Conservation (phyloP, 139 green algal genomes). For the Picochlorum sp. region DNA sequence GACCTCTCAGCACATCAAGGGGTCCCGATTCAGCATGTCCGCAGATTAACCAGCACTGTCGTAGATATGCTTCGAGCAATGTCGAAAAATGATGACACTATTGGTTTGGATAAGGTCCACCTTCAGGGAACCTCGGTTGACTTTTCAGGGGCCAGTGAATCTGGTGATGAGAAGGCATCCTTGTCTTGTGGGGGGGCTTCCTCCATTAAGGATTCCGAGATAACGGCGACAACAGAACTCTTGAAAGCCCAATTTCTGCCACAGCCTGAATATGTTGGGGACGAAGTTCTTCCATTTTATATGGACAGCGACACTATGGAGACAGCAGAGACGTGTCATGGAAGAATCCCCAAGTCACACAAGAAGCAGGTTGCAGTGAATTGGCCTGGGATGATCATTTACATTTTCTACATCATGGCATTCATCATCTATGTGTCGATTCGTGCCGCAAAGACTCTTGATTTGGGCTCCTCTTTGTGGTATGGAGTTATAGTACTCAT, state of each 20-base stretch:
- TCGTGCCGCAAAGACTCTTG: conserved; percentile 40
- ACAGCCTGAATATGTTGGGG: conserved; percentile 16
- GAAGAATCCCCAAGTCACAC: conserved; percentile 19
- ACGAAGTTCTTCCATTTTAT: conserved; percentile 27
- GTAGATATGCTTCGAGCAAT: conserved; percentile 29
- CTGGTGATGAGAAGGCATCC: conserved; percentile 4
- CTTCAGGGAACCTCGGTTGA: background rate
- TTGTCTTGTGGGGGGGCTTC: background rate
- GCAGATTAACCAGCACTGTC: conserved; percentile 24
- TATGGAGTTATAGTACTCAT: conserved; percentile 39
- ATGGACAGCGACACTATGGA: conserved; percentile 1
- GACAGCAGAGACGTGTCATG: background rate
- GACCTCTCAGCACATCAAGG: conserved; percentile 8
- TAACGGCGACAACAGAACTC: background rate
- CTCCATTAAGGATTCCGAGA: conserved; percentile 1
- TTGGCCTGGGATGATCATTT: conserved; percentile 26
- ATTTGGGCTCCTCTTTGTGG: conserved; percentile 36
- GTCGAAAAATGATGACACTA: conserved; percentile 1
- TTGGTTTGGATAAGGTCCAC: background rate
- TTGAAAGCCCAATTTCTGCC: conserved; percentile 7
- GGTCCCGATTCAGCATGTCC: conserved; percentile 18
- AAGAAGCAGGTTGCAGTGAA: conserved; percentile 29
- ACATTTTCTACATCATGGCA: conserved; percentile 30
- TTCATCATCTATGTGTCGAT: conserved; percentile 43
- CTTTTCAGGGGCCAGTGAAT: background rate